Base-by-base conservation (phyloP, 768 basidiomycete species). In the Lactarius trivialis region DNA sequence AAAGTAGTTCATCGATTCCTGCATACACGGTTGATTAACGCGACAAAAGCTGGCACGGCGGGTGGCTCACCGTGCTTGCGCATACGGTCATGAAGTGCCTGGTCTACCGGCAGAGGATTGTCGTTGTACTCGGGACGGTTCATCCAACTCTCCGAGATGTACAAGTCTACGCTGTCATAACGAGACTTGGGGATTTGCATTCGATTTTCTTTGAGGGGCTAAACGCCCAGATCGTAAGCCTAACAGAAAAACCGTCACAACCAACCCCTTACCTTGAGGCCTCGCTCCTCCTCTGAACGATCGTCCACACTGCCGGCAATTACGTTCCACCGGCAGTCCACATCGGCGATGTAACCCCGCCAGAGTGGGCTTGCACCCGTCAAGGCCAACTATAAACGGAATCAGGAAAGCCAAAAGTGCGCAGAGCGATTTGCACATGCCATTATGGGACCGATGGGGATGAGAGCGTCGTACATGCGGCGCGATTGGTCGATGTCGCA, bases 221-320 rank as follows among this genome's bases (percentile, higher is more conserved):
- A 32, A 19, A 30, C 37, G 30, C 28, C n/a, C 45, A 52, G 32
- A 34, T 49, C 24, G 30, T 37, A 4, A 58, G 67, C n/a, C 67
- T 55, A 41, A 12, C 32, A n/a, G 50, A 55, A 56, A 56, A 58
- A 34, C 43, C 49, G 56, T 32, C 33, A 50, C 34, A 58, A 39
- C 7, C 53, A 41, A 48, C 60, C 58, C 64, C 62, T 60, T 60
- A 90, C 92, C 82, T 88, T 90, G 63, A 88, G 65, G 6, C 95
- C 95, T 60, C 96, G 85, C 73, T 99, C 97, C 72, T 98, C 96
- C 65, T 88, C 85, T 15, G 94, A 98, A 55, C 97, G 85, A 74
- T 98, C 96, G 70, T 99, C 97, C 0, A 99, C 96, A 69, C 92
- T 93, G n/a, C 91, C 97, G 11, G 97, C 90, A 66, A 99, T 97